These are phyloP conservation scores for Lactarius psammicola DNA, from an alignment of 768 basidiomycete species.

Conservation along the genomic window DNA sequence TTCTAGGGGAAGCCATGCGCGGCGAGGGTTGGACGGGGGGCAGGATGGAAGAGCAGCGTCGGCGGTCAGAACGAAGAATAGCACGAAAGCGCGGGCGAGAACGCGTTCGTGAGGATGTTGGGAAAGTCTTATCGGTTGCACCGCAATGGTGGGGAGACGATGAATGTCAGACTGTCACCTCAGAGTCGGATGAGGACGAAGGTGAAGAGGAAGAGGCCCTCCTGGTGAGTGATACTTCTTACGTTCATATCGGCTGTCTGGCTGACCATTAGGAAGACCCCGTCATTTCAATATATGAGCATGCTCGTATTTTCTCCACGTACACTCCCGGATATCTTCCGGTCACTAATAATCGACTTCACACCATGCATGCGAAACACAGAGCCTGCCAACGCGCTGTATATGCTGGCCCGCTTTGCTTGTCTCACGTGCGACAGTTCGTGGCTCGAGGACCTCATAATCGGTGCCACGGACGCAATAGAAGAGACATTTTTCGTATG, in stretches of 20 bases:
- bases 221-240: conserved; percentile 40
- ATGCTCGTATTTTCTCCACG: conserved; percentile 94
- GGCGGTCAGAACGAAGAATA: conserved; percentile 54
- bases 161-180: conserved; percentile 34
- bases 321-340: conserved; percentile 72
- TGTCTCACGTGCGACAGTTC: conserved; percentile 83
- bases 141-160: conserved; percentile 65
- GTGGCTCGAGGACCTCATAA: conserved; percentile 90
- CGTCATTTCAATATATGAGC: conserved; percentile 69
- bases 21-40: conserved; percentile 80
- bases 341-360: conserved; percentile 77
- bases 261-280: conserved; percentile 50
- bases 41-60: conserved; percentile 67
- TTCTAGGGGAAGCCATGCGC: conserved; percentile 88
- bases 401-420: conserved; percentile 92
- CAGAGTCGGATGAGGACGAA: conserved; percentile 44
- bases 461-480: conserved; percentile 87
- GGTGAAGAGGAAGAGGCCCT: conserved; percentile 51
- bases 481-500: conserved; percentile 92
- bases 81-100: conserved; percentile 54
- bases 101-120: conserved; percentile 57
- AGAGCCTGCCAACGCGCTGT: conserved; percentile 88
- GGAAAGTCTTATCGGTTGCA: conserved; percentile 53
- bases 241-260: not conserved
- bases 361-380: conserved; percentile 67